Evolutionary conservation across 345 rosid genomes (phyloP), one percentile per base, ranked within the genome.

Genomic region (Toxicodendron radicans): DNA sequence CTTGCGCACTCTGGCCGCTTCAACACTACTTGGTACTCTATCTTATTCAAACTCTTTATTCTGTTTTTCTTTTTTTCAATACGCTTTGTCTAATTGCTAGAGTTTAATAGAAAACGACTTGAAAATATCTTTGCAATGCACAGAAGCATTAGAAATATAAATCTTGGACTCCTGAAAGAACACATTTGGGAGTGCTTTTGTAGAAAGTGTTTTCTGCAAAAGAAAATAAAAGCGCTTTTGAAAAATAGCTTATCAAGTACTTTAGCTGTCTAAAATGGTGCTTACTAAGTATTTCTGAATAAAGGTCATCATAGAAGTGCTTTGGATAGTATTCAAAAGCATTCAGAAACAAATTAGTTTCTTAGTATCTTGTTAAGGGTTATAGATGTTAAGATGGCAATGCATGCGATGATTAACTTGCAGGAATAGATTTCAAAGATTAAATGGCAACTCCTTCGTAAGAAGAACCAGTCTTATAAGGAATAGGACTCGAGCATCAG

Each of bases 401-500:
- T 66, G 43, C 18, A 45, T 24, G 17, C 70, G 63, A 64, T 61
- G 58, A 41, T 71, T 72, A 38, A 70, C 75, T 57, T 65, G 52
- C 84, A 88, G 89, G 88, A 78, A 76, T 74, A 85, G 87, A 53
- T 76, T 76, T 71, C 78, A 74, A 46, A 89, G 83, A 61, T 65
- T 84, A 71, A 80, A 75, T 12, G 74, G 66, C 30, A 80, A 81
- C 59, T 78, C 78, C 18, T 24, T 79, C 14, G 46, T 75, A 10
- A 83, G 82, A 71, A 86, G 88, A 80, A 82, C 73, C 57, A 62
- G 70, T 76, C 71, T 70, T 10, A 61, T 73, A 72, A 87, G 78
- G 91, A 91, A 75, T 72, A 87, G 76, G 65, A 83, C 83, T 66
- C 87, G 81, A 85, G 97, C 91, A 13, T 83, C 87, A 27, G 85